Percentiles rank a stretch among this genome's conserved stretches.
These are phyloP conservation scores for Sophora flavescens DNA, from an alignment of 306 rosid genomes.

Conservation along the genomic window DNA sequence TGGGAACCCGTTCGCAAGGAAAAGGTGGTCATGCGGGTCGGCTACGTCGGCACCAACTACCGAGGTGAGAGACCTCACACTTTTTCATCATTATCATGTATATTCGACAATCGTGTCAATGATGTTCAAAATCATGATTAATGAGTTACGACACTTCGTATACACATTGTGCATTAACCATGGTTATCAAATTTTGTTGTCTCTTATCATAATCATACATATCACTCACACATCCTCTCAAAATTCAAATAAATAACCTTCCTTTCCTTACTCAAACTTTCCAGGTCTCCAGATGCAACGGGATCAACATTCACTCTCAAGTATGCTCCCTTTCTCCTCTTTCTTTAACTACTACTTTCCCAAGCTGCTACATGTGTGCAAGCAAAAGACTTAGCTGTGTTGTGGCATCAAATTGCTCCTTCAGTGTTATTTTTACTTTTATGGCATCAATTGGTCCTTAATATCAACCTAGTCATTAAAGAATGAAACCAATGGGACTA, in stretches of 20 bases:
- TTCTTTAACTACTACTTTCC: neutral
- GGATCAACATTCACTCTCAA: constrained; percentile 64
- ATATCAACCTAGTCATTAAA: neutral
- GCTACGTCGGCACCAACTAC: constrained; percentile 85
- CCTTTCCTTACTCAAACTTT: constrained; percentile 13
- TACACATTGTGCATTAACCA: too few relatives aligned
- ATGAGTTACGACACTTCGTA: too few relatives aligned
- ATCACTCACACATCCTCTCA: too few relatives aligned
- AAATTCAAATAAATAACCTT: too few relatives aligned
- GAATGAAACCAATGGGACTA: too few relatives aligned
- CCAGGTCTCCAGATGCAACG: constrained; percentile 87
- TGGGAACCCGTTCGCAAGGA: constrained; percentile 82
- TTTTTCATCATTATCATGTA: neutral
- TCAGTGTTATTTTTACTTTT: neutral
- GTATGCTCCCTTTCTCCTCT: constrained; percentile 50
- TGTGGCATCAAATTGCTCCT: neutral
- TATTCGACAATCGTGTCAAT: too few relatives aligned
- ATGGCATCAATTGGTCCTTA: neutral
- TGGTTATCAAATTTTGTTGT: too few relatives aligned
- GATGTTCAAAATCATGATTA: too few relatives aligned
- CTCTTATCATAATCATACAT: too few relatives aligned
- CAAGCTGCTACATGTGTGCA: too few relatives aligned
- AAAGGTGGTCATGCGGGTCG: constrained; percentile 84
- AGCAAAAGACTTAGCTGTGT: too few relatives aligned
- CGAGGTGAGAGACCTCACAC: constrained; percentile 59